Evolutionary conservation across 2,329 filamentous ascomycete species (phyloP).

Genomic region (Ophiocordyceps camponoti-floridani): DNA sequence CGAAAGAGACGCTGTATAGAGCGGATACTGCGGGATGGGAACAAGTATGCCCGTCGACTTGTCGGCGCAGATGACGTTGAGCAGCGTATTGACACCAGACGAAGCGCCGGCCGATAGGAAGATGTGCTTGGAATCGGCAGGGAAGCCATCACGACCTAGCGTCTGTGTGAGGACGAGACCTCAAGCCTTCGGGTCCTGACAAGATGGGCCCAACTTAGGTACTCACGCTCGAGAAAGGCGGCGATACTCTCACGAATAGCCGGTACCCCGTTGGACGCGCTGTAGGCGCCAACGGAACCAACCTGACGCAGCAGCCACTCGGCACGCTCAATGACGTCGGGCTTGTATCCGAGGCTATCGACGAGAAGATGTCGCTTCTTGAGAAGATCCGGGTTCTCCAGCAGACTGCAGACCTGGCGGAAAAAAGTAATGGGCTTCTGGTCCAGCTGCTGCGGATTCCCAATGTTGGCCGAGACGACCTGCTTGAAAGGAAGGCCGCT

Average conservation of each 20-base stretch:
- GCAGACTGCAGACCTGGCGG: slow-evolving; percentile 80
- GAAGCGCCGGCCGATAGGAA: slow-evolving; percentile 88
- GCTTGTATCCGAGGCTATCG: slow-evolving; percentile 65
- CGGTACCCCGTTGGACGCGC: slow-evolving; percentile 75
- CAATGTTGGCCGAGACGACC: slow-evolving; percentile 95
- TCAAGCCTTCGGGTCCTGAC: not conserved
- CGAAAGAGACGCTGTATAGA: slow-evolving; percentile 86
- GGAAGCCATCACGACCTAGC: slow-evolving; percentile 68
- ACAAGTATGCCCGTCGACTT: slow-evolving; percentile 71
- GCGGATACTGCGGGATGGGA: slow-evolving; percentile 92
- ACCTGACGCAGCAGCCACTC: slow-evolving; percentile 64
- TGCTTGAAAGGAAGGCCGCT: slow-evolving; percentile 60
- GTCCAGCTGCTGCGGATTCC: slow-evolving; percentile 96
- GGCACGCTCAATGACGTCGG: slow-evolving; percentile 74
- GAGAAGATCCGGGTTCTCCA: slow-evolving; percentile 78
- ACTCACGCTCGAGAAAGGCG: slow-evolving; percentile 75
- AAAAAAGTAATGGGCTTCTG: slow-evolving; percentile 99
- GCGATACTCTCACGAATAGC: slow-evolving; percentile 80
- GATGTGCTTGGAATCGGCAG: slow-evolving; percentile 62
- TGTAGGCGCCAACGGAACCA: slow-evolving; percentile 90
- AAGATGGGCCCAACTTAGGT: slow-evolving; percentile 13
- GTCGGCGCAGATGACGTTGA: slow-evolving; percentile 71
- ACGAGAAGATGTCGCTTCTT: slow-evolving; percentile 67
- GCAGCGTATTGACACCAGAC: slow-evolving; percentile 82
- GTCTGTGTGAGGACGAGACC: not conserved